phyloP scores from a whole-genome alignment of 2,329 filamentous ascomycete species.

The Calonectria crousiana region DNA sequence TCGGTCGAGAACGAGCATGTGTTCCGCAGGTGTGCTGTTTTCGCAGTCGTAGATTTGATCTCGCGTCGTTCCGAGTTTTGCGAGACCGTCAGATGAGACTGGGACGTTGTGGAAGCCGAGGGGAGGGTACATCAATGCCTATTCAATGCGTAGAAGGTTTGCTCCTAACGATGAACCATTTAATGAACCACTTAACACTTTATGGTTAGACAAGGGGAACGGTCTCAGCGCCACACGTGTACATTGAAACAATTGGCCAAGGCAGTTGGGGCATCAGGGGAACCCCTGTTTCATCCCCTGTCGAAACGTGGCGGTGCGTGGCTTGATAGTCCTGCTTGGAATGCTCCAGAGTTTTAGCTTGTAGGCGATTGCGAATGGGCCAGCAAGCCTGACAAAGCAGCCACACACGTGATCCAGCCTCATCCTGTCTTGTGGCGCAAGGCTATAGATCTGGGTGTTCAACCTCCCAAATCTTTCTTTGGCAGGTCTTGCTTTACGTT shows the following conservation, averaged over 20 bases:
- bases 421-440: slow-evolving; percentile 40
- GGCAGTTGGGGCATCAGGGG: not conserved
- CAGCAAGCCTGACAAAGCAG: slow-evolving; percentile 41
- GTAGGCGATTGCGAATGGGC: not conserved
- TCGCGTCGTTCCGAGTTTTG: slow-evolving; percentile 2
- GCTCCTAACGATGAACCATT: slow-evolving; percentile 12
- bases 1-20: not conserved
- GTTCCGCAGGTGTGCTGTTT: not conserved
- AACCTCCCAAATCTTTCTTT: slow-evolving; percentile 36
- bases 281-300: slow-evolving; percentile 18
- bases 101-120: slow-evolving; percentile 7
- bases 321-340: not conserved
- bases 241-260: not conserved
- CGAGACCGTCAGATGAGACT: not conserved
- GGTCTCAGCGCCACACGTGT: slow-evolving; percentile 4
- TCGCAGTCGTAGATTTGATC: not conserved
- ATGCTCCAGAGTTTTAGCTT: slow-evolving; percentile 17
- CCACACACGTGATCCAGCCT: slow-evolving; percentile 48
- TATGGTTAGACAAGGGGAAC: slow-evolving; percentile 9
- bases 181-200: slow-evolving; percentile 23
- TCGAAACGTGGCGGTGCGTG: slow-evolving; percentile 19
- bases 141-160: slow-evolving; percentile 4
- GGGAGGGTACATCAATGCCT: not conserved
- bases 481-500: slow-evolving; percentile 23
- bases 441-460: slow-evolving; percentile 29